Base-by-base conservation (phyloP, 2,329 filamentous ascomycete genomes). In the Aspergillus latus region DNA sequence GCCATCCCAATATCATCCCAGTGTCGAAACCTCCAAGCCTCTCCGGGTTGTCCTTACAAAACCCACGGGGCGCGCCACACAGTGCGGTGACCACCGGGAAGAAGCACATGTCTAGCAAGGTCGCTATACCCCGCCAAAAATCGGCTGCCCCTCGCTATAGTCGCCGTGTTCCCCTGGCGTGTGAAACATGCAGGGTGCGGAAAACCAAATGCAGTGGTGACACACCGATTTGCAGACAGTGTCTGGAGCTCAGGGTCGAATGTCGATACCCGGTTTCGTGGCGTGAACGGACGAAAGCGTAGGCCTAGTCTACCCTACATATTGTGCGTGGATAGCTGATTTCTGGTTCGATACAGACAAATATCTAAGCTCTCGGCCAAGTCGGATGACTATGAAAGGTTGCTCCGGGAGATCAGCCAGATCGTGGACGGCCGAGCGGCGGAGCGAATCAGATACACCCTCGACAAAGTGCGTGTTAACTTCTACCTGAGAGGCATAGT, bases 201-300 rank as follows among this genome's bases (percentile, higher is more conserved):
- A 78, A 78, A 60, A 76, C 70, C n/a, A 78, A 77, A 64, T 78
- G 76, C 59, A 74, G 70, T 54, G 76, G 76, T 8, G 72, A 75
- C 54, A 69, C 68, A 10, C 76, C 76, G 2, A 60, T 68, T 34
- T 78, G 76, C 54, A 62, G 69, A 46, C 72, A 76, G 56, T 78
- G 76, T 49, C 66, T 68, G 52, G 72, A 76, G 42, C 63, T 74
- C 40, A 68, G 69, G 42, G 64, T 72, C 34, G 40, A 52, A 10
- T 78, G 75, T 63, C 65, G 66, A 16, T 78, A 78, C 61, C 72
- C 72, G 15, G 67, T 69, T 52, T 70, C 70, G 29, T 73, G 70
- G 64, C 66, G 74, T 49, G 74, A 76, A 49, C 63, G 62, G 37
- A 72, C 67, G 15, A 74, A 70, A 61, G 71, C 67, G 74, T 76